Base-by-base conservation (phyloP, 1,139 yeast species). In the Suhomyces maxii region DNA sequence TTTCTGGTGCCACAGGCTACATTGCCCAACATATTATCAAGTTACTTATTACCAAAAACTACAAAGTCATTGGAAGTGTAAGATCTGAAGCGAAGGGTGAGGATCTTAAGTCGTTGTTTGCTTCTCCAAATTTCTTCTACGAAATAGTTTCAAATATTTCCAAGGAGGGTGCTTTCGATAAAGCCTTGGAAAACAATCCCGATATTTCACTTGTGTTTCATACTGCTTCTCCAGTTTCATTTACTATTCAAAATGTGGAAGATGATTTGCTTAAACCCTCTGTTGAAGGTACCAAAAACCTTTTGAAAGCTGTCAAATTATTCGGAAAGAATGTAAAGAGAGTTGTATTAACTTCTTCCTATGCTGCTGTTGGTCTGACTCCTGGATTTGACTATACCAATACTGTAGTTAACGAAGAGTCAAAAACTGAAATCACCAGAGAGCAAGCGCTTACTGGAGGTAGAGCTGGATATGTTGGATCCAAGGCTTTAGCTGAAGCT, bases 401-500 rank as follows among this genome's bases (percentile, higher is more conserved):
- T 7, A 11, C 8, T 18, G 61, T 63, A 3, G 61, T 64, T 6
- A 58, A 53, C 41, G 80, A 75, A 53, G 53, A 60, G 5, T 50
- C 63, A 7, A 77, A 80, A 79, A 72, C 71, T 51, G 63, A 63
- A 36, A 65, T 69, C 36, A 59, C 67, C 12, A 61, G 68, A 60
- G 71, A 68, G 40, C 60, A 57, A 48, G 68, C 68, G 40, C 57
- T 56, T 39, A 45, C 51, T 18, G 57, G 63, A 45, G 62, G 67
- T 6, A 44, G 51, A 9, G 45, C 47, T 30, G 84, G 77, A 7
- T 80, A 80, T 61, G 50, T 64, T 46, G 81, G 75, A 0, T 77
- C 84, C 8, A 80, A 80, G 60, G 75, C 69, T 63, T 69, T 70
- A 46, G 80, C 83, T 14, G 84, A 80, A 57, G 58, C 61, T 47